A percentile compares a stretch with the other conserved stretches of the same genome.
These are phyloP conservation scores for Sugiyamaella grinbergsii DNA, from an alignment of 1,139 yeast genomes.

Conservation along the genomic window DNA sequence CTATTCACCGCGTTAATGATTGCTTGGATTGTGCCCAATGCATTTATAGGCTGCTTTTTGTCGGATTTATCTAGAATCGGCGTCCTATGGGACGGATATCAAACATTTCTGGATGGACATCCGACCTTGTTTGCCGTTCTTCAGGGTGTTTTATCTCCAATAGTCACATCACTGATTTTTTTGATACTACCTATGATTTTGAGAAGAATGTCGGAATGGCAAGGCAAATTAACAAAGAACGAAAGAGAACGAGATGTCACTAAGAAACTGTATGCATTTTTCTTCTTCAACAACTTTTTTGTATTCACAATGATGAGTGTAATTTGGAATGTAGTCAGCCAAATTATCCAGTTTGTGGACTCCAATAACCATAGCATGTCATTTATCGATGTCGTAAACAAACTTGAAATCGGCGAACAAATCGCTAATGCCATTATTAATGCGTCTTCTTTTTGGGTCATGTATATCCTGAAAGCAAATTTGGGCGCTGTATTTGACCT, in stretches of 20 bases:
- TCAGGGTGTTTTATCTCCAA: constrained; percentile 47
- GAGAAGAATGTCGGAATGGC: constrained; percentile 45
- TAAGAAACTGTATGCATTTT: constrained; percentile 44
- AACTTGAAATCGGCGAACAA: constrained; percentile 39
- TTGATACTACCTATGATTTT: constrained; percentile 43
- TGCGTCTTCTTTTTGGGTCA: constrained; percentile 48
- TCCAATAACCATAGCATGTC: constrained; percentile 29
- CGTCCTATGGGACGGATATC: constrained; percentile 43
- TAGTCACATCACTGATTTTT: constrained; percentile 42
- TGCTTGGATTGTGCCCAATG: constrained; percentile 47
- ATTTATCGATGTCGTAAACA: constrained; percentile 31
- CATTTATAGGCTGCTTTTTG: constrained; percentile 47
- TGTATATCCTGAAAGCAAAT: constrained; percentile 44
- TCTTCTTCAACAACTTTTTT: constrained; percentile 45
- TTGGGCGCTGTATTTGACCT: constrained; percentile 41
- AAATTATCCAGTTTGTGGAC: constrained; percentile 37
- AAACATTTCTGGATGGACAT: constrained; percentile 36
- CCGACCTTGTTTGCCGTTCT: constrained; percentile 41
- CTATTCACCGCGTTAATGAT: constrained; percentile 39
- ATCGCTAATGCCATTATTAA: constrained; percentile 44
- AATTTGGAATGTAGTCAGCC: constrained; percentile 44
- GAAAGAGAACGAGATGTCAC: constrained; percentile 46
- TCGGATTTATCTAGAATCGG: constrained; percentile 45
- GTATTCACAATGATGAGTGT: constrained; percentile 46
- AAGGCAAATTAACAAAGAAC: constrained; percentile 44